phyloP scores from a whole-genome alignment of 2,329 filamentous ascomycete species.

The Xylariaceae sp. region DNA sequence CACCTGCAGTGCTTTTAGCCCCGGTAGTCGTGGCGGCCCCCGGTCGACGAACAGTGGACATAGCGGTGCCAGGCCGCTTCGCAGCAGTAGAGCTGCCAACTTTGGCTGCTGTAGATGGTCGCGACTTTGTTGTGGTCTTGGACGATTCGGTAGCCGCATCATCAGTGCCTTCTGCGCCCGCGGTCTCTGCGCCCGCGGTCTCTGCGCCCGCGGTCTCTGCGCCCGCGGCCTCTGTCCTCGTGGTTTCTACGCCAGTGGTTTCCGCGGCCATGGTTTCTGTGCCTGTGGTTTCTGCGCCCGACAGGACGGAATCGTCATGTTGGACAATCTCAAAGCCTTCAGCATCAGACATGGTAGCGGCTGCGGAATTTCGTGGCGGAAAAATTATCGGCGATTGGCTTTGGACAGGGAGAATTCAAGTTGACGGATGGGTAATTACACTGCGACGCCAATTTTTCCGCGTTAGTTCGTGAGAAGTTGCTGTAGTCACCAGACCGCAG shows the following conservation, averaged over 20 bases:
- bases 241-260: too few species aligned
- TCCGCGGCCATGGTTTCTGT: too few species aligned
- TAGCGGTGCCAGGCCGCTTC: conserved; percentile 38
- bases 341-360: conserved; percentile 43
- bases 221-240: conserved; percentile 30
- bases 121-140: conserved; percentile 30
- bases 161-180: conserved; percentile 27
- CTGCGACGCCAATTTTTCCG: conserved; percentile 5
- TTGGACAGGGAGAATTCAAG: conserved; percentile 10
- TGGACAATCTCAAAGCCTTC: conserved; percentile 45
- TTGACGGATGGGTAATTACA: conserved; percentile 8
- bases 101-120: conserved; percentile 34
- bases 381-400: neutral
- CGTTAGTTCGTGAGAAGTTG: conserved; percentile 18
- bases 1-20: conserved; percentile 29
- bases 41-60: conserved; percentile 35
- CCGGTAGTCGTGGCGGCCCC: conserved; percentile 29
- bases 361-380: neutral
- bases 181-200: conserved; percentile 28
- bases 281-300: conserved; percentile 34
- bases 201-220: conserved; percentile 27
- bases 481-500: conserved; percentile 3
- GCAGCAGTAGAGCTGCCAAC: conserved; percentile 31
- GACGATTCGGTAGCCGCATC: conserved; percentile 24
- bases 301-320: conserved; percentile 40